phyloP scores from a whole-genome alignment of 1,139 yeast species.

The Yamadazyma sp. region DNA sequence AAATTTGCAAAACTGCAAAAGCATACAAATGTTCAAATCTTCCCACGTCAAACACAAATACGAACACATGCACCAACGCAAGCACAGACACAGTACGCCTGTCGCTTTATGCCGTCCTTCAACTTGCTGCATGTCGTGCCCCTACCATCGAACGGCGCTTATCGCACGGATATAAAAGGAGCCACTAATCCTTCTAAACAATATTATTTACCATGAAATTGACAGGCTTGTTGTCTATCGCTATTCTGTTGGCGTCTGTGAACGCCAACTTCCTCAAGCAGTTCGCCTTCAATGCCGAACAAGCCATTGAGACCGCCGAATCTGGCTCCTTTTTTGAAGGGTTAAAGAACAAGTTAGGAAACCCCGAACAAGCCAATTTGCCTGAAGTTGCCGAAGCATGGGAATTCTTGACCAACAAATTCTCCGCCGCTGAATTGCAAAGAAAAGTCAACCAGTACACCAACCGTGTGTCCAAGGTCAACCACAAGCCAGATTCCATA shows the following conservation, averaged over 20 bases:
- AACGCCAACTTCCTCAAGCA: constrained; percentile 9
- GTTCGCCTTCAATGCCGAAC: constrained; percentile 4
- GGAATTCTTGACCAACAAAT: constrained; percentile 23
- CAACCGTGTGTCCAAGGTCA: constrained; percentile 12
- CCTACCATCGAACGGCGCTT: constrained; percentile 1
- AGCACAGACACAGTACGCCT: too few relatives aligned
- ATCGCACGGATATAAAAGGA: not conserved
- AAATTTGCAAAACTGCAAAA: too few relatives aligned
- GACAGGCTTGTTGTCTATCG: constrained; percentile 5
- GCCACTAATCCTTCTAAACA: not conserved
- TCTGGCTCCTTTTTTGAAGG: constrained; percentile 6
- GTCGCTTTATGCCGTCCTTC: too few relatives aligned
- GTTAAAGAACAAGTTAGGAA: constrained; percentile 8
- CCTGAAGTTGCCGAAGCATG: constrained; percentile 21
- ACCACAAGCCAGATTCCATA: constrained; percentile 7
- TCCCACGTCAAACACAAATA: too few relatives aligned
- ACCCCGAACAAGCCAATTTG: constrained; percentile 10
- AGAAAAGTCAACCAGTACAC: constrained; percentile 21
- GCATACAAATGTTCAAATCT: too few relatives aligned
- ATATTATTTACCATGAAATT: constrained; percentile 6
- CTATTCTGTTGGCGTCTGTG: constrained; percentile 2
- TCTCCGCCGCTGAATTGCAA: constrained; percentile 18
- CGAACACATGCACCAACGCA: too few relatives aligned
- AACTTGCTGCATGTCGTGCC: too few relatives aligned
- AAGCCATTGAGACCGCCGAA: not conserved